A percentile compares a stretch with the other conserved stretches of the same genome.
These are phyloP conservation scores for Nigrospora osmanthi DNA, from an alignment of 2,329 filamentous ascomycete species.

Conservation along the genomic window DNA sequence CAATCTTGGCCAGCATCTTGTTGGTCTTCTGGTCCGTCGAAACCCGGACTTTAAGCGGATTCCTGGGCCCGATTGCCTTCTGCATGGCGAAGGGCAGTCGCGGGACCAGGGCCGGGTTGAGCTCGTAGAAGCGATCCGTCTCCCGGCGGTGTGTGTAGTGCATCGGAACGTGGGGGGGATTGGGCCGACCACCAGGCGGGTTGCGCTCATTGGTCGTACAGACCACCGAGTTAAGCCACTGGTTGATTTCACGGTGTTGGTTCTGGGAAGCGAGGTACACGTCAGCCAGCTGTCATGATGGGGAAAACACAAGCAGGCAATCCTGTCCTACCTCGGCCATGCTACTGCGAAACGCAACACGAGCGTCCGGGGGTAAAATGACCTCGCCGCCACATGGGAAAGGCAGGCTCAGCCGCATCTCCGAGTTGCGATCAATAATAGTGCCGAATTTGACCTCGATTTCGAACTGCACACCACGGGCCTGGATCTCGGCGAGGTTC, in stretches of 20 bases:
- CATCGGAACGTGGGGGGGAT: conserved; percentile 48
- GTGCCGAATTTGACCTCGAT: conserved; percentile 91
- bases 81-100: conserved; percentile 59
- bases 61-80: conserved; percentile 48
- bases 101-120: conserved; percentile 51
- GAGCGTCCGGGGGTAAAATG: conserved; percentile 52
- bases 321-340: conserved; percentile 70
- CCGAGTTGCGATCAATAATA: conserved; percentile 65
- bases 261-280: conserved; percentile 33
- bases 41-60: conserved; percentile 59
- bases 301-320: conserved; percentile 3
- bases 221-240: conserved; percentile 31
- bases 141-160: conserved; percentile 78
- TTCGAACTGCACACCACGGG: conserved; percentile 69
- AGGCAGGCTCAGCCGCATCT: conserved; percentile 59
- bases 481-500: conserved; percentile 56
- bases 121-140: conserved; percentile 74
- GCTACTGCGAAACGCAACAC: conserved; percentile 70
- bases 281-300: background rate
- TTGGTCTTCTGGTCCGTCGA: conserved; percentile 68
- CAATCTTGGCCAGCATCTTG: conserved; percentile 69
- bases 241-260: conserved; percentile 79
- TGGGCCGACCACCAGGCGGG: background rate
- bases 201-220: no score
- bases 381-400: conserved; percentile 56